Conservation (phyloP, 768 basidiomycete genomes). For the Leccinum obscurum region DNA sequence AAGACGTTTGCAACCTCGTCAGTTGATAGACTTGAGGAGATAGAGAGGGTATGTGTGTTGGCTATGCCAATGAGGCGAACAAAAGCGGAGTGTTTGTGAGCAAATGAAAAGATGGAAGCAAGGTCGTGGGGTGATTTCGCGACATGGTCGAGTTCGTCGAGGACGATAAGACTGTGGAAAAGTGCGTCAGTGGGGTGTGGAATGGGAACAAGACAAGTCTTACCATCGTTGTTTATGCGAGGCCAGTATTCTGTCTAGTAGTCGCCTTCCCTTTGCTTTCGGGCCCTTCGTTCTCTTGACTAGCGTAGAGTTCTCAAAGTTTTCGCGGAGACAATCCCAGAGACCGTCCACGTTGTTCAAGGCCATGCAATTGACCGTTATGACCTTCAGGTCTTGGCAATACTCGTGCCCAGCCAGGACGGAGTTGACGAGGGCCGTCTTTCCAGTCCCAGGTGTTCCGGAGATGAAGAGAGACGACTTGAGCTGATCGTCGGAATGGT, state of each 20-base stretch:
- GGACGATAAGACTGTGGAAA: conserved; percentile 60
- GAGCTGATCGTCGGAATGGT: conserved; percentile 12
- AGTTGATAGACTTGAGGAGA: conserved; percentile 43
- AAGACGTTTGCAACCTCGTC: conserved; percentile 42
- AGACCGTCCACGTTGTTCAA: conserved; percentile 64
- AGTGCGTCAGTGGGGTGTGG: conserved; percentile 22
- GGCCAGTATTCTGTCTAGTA: conserved; percentile 46
- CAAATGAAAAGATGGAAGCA: conserved; percentile 66
- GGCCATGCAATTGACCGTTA: conserved; percentile 81
- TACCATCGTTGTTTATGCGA: conserved; percentile 56
- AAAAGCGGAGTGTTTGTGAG: conserved; percentile 48
- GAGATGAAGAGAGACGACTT: conserved; percentile 78
- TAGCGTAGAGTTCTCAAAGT: conserved; percentile 40
- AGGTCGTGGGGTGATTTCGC: conserved; percentile 60
- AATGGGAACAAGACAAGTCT: neutral
- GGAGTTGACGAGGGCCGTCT: conserved; percentile 80
- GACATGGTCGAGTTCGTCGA: conserved; percentile 88
- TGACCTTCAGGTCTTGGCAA: conserved; percentile 42
- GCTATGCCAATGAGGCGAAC: conserved; percentile 83
- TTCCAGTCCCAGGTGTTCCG: conserved; percentile 91
- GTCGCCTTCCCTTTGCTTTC: conserved; percentile 49
- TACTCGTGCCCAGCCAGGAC: conserved; percentile 50
- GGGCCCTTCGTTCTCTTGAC: conserved; percentile 37
- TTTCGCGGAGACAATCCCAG: conserved; percentile 68
- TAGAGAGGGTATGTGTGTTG: conserved; percentile 83